A percentile compares a stretch with the other conserved stretches of the same genome.
Conservation (phyloP, 2,329 filamentous ascomycete species). For the Didymella pomorum region DNA sequence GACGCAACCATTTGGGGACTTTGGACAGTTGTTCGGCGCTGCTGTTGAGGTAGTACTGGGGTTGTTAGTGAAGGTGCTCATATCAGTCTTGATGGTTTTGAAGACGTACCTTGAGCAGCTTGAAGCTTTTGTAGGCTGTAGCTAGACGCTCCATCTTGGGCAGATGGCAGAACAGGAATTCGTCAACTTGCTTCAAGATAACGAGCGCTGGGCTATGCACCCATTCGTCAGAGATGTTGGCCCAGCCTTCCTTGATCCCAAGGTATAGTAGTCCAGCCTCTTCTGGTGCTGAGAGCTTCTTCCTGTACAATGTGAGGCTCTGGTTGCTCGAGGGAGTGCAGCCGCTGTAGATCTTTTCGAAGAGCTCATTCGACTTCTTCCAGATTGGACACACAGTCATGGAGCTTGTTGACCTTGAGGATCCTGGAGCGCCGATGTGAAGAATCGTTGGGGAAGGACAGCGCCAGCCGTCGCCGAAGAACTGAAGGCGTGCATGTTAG, state of each 20-base stretch:
- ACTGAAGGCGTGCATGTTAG: slow-evolving; percentile 22
- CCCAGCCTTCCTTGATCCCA: slow-evolving; percentile 44
- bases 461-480: slow-evolving; percentile 43
- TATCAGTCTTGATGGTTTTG: neutral
- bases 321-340: slow-evolving; percentile 23
- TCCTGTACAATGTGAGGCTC: slow-evolving; percentile 8
- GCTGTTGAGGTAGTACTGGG: slow-evolving; percentile 44
- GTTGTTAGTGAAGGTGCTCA: neutral
- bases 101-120: slow-evolving; percentile 41
- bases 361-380: slow-evolving; percentile 44
- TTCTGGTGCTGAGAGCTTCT: slow-evolving; percentile 19
- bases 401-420: neutral
- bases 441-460: slow-evolving; percentile 42
- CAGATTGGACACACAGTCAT: slow-evolving; percentile 36
- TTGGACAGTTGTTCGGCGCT: slow-evolving; percentile 36
- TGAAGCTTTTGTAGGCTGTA: slow-evolving; percentile 45
- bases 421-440: slow-evolving; percentile 36
- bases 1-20: slow-evolving; percentile 41
- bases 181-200: slow-evolving; percentile 42
- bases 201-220: slow-evolving; percentile 41
- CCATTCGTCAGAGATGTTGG: slow-evolving; percentile 34
- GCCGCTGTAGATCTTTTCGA: slow-evolving; percentile 37
- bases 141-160: slow-evolving; percentile 38
- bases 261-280: slow-evolving; percentile 42
- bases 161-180: slow-evolving; percentile 39